Percentiles rank a stretch among this genome's conserved stretches.
These are phyloP conservation scores for Mixia osmundae DNA, from an alignment of 1,284 basidiomycete species.

Conservation along the genomic window DNA sequence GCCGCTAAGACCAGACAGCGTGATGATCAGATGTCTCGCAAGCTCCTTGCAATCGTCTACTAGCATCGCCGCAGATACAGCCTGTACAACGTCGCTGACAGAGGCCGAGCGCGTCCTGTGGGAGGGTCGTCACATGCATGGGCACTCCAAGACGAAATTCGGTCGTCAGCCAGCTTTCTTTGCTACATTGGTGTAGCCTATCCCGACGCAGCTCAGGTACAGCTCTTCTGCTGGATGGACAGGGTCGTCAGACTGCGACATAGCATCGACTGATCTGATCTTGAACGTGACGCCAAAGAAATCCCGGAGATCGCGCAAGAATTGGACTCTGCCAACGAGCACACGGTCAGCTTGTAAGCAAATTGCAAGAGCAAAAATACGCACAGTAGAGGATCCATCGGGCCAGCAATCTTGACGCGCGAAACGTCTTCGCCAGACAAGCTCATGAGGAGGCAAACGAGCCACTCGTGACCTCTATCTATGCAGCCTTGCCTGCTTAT, in stretches of 20 bases:
- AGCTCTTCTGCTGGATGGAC: constrained; percentile 6
- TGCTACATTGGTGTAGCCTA: constrained; percentile 28
- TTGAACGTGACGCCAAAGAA: constrained; percentile 49
- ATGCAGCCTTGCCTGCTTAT: constrained; percentile 68
- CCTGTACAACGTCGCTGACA: too few relatives aligned
- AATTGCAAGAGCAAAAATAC: constrained; percentile 15
- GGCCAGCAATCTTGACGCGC: constrained; percentile 56
- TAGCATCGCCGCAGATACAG: too few relatives aligned
- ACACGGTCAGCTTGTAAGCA: constrained; percentile 11
- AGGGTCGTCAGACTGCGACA: constrained; percentile 1
- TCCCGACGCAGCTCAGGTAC: constrained; percentile 24
- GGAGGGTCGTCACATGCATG: too few relatives aligned
- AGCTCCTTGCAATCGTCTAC: too few relatives aligned
- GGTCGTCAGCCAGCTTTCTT: constrained; percentile 18
- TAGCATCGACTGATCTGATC: constrained; percentile 20
- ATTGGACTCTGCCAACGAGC: constrained; percentile 46
- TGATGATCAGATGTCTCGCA: too few relatives aligned
- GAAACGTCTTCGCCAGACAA: constrained; percentile 90
- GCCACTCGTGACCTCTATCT: constrained; percentile 64
- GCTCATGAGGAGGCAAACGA: constrained; percentile 79
- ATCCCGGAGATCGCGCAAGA: constrained; percentile 54
- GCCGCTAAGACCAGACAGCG: too few relatives aligned
- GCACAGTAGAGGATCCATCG: constrained; percentile 13
- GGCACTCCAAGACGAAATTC: too few relatives aligned
- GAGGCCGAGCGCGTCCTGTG: too few relatives aligned